Base-by-base conservation (phyloP, 306 rosid genomes). In the Astragalus membranaceus region DNA sequence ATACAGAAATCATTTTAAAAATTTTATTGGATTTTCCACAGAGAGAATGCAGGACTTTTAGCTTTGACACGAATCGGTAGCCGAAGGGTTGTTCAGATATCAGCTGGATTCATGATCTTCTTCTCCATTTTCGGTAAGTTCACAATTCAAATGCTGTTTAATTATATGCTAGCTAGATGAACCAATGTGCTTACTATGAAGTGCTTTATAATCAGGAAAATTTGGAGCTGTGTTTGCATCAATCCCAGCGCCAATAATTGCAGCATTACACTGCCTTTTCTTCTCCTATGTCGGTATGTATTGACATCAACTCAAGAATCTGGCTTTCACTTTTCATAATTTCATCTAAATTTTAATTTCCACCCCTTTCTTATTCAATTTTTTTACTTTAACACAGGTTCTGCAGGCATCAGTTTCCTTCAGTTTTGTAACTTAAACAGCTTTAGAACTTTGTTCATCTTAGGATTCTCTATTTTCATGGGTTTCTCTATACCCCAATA, bases 201-300 rank as follows among this genome's bases (percentile, higher is more conserved):
- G 6, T 68, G 70, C 9, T 37, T 39, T 65, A 12, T 63, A 30
- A 76, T 61, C 81, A 94, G 98, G 96, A 73, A 94, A 94, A 82
- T 94, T 94, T 51, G 98, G 98, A 81, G 98, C 97, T 29, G 83
- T 94, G 57, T 87, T 91, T 72, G 97, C 97, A 76, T 94, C 99
- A 36, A 91, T 91, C 73, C 96, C 97, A 12, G 84, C 85, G 3
- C 86, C 97, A 13, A 94, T 94, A 52, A 64, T 94, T 57, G 96
- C 89, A 42, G 97, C 97, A 44, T 70, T 88, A 46, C 89, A 91
- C 51, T 90, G 99, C 78, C 76, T 94, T 75, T 87, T 91, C 92
- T 94, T 94, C 68, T 92, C 99, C 74, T 88, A 88, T 67, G 95
- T 91, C 44, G 98, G 98, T 94, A 90, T 39, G 97, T 73, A n/a